phyloP scores from a whole-genome alignment of 148 eudicot species.

The Vaccinium corymbosum region DNA sequence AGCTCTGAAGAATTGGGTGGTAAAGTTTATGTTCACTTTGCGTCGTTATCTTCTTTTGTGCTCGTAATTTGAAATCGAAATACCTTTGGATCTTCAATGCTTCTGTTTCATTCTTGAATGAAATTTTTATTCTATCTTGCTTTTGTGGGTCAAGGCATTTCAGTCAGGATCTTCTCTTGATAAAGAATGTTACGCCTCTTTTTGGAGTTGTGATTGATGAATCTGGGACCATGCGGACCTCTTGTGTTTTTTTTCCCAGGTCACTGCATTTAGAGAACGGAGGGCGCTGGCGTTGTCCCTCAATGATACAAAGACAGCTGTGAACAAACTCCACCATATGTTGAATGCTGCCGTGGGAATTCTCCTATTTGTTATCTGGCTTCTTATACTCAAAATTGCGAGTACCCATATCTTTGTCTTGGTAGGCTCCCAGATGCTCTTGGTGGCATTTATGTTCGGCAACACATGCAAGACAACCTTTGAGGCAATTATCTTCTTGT shows the following conservation, averaged over 20 bases:
- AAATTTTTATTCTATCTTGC: background rate
- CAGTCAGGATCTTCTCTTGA: background rate
- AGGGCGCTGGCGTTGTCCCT: constrained; percentile 35
- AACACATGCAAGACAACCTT: constrained; percentile 34
- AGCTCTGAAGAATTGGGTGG: constrained; percentile 90
- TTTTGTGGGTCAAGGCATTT: background rate
- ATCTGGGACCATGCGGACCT: background rate
- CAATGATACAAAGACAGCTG: constrained; percentile 38
- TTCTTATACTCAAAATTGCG: constrained; percentile 27
- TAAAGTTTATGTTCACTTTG: constrained; percentile 20
- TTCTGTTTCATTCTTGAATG: background rate
- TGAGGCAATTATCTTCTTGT: constrained; percentile 31
- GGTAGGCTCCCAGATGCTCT: constrained; percentile 23
- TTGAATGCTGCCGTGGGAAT: constrained; percentile 22
- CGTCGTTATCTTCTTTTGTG: background rate
- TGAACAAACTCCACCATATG: constrained; percentile 33
- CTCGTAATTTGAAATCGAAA: background rate
- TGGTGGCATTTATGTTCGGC: constrained; percentile 31
- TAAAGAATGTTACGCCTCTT: background rate
- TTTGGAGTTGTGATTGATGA: background rate
- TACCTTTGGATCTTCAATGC: background rate
- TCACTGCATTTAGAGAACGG: constrained; percentile 30
- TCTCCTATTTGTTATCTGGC: constrained; percentile 29
- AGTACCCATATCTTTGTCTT: constrained; percentile 23
- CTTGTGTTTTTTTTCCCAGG: constrained; percentile 12